Conservation (phyloP, 345 rosid species). For the Lepidium didymum region DNA sequence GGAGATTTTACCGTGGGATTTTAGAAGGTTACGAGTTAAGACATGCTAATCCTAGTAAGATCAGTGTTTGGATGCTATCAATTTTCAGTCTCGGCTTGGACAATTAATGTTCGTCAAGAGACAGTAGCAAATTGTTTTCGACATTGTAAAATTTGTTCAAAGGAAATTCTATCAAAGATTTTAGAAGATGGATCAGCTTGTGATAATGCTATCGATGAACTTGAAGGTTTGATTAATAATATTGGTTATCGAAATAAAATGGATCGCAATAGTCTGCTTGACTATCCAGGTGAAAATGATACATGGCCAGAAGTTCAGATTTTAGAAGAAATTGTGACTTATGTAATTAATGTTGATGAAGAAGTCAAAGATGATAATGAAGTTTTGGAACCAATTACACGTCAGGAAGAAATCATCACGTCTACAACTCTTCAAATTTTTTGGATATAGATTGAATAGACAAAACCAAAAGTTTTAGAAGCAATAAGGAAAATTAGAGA, state of each 20-base stretch:
- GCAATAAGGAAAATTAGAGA: no score
- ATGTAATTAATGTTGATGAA: neutral
- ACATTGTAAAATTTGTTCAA: neutral
- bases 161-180: no score
- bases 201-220: neutral
- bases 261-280: neutral
- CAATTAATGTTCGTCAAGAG: neutral
- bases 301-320: neutral
- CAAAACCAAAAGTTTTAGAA: no score
- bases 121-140: neutral
- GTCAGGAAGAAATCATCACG: no score
- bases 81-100: neutral
- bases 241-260: no score
- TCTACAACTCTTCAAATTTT: no score
- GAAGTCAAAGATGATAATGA: no score
- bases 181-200: no score
- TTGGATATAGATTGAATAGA: no score
- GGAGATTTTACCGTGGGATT: neutral
- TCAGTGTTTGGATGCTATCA: neutral
- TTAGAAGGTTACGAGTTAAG: neutral
- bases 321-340: neutral
- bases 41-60: neutral
- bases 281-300: no score
- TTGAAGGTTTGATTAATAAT: no score
- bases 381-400: neutral